These are phyloP conservation scores for Micractinium conductrix DNA, from an alignment of 139 green algal species.

Conservation along the genomic window DNA sequence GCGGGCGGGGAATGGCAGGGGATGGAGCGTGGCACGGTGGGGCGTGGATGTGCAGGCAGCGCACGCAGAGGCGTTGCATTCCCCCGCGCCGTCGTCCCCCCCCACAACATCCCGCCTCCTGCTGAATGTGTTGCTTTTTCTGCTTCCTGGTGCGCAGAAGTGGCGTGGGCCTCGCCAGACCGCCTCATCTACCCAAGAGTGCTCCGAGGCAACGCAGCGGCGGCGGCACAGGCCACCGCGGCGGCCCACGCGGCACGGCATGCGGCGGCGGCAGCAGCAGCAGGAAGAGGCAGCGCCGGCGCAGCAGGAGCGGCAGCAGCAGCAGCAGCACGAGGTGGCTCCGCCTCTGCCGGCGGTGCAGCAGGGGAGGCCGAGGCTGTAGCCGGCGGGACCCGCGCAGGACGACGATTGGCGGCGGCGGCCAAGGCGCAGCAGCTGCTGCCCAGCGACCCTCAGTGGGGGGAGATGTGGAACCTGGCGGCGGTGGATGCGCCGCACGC, in stretches of 20 bases:
- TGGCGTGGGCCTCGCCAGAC: conserved; percentile 8
- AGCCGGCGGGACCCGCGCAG: background rate
- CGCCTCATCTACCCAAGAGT: background rate
- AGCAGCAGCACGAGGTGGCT: background rate
- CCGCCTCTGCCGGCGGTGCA: background rate
- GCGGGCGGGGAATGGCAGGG: no score
- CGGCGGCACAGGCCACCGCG: no score
- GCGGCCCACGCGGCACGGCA: no score
- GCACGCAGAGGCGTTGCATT: no score
- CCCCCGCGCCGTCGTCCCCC: no score
- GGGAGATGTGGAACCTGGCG: background rate
- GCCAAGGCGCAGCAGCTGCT: background rate
- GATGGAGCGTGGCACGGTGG: no score
- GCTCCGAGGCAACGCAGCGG: background rate
- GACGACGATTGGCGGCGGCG: background rate
- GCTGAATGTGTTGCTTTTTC: no score
- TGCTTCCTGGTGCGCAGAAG: background rate
- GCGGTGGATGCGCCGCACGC: background rate
- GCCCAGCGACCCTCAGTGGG: background rate
- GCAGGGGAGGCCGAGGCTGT: background rate
- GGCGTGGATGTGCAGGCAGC: no score
- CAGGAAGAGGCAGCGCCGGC: no score
- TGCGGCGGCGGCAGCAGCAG: no score
- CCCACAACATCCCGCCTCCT: no score
- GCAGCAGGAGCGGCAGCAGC: background rate